Evolutionary conservation across 768 basidiomycete species (phyloP), one percentile per base, ranked within the genome.

Genomic region (Kwoniella europaea): DNA sequence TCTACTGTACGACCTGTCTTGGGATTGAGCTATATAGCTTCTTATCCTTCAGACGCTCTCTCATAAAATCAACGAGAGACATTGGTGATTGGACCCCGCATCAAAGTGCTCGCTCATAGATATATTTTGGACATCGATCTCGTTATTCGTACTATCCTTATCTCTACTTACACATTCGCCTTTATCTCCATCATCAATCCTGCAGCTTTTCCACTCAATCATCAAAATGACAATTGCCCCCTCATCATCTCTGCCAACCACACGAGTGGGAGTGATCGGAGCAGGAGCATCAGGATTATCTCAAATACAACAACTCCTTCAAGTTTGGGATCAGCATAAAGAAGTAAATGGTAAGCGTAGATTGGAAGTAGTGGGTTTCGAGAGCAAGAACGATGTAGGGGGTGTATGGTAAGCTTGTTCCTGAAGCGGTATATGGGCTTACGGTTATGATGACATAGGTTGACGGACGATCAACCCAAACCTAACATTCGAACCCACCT

Each of bases 231-330:
- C 52, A 5, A 41, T 58, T 29, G 0, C 57, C 15, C 15, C 27
- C 27, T 29, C 22, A 35, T 22, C 22, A 6, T 18, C 20, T 18
- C 22, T 12, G 9, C n/a, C 35, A 18, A 62, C 35, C 27, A 62
- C 60, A 50, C 24, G 77, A 16, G 67, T 83, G 15, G 82, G 75
- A 12, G 70, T 83, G n/a, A 79, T 83, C 9, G 82, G 82, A 20
- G 76, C 73, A 4, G 82, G 82, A 41, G 72, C 80, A 16, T 67
- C 80, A 9, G 82, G 82, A 10, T 66, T 83, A 15, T 71, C 76
- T 10, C 60, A 62, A 46, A 22, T 68, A 24, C 60, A 68, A 62
- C 76, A 78, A 61, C 74, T 81, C 4, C 75, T 78, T 24, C 72
- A 82, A 29, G 46, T 76, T 2, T 60, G 77, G 12, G 79, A 79